Evolutionary conservation across 2,329 filamentous ascomycete genomes (phyloP).

Genomic region (Cercospora zeae-maydis): DNA sequence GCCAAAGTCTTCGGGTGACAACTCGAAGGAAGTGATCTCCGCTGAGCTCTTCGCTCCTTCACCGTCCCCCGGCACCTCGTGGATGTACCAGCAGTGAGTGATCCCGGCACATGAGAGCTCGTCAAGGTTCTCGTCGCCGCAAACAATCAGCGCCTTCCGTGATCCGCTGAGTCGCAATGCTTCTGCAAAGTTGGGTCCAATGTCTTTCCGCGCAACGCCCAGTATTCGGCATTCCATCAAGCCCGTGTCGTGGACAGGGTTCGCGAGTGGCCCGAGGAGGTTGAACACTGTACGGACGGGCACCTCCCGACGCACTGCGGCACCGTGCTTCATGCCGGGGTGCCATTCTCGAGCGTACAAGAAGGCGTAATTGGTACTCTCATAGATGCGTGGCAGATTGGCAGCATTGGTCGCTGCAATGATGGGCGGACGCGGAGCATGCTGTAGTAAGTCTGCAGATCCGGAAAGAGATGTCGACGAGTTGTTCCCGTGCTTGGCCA

Average conservation of each 20-base stretch:
- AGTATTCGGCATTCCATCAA: conserved; percentile 82
- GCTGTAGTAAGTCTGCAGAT: conserved; percentile 83
- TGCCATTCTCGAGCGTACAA: conserved; percentile 96
- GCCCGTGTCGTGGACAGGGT: conserved; percentile 72
- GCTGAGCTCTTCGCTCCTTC: conserved; percentile 45
- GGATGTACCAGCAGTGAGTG: conserved; percentile 76
- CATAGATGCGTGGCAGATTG: conserved; percentile 70
- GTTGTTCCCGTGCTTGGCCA: conserved; percentile 94
- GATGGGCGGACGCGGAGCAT: conserved; percentile 68
- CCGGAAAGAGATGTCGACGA: conserved; percentile 94
- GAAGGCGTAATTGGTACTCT: conserved; percentile 84
- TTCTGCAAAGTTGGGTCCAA: conserved; percentile 16
- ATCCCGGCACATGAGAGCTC: conserved; percentile 88
- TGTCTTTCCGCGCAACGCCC: conserved; percentile 69
- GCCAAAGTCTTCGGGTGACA: conserved; percentile 85
- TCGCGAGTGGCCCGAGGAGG: conserved; percentile 85
- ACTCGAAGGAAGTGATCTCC: conserved; percentile 70
- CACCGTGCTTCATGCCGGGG: conserved; percentile 86
- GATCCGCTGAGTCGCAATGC: conserved; percentile 54
- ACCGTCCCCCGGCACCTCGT: conserved; percentile 37
- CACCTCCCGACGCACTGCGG: conserved; percentile 78
- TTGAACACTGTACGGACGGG: conserved; percentile 98
- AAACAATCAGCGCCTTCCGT: conserved; percentile 83
- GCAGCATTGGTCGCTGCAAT: conserved; percentile 69
- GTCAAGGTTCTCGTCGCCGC: conserved; percentile 90